Evolutionary conservation across 768 basidiomycete genomes (phyloP), one percentile per base, ranked within the genome.

Genomic region (Trametes maxima): DNA sequence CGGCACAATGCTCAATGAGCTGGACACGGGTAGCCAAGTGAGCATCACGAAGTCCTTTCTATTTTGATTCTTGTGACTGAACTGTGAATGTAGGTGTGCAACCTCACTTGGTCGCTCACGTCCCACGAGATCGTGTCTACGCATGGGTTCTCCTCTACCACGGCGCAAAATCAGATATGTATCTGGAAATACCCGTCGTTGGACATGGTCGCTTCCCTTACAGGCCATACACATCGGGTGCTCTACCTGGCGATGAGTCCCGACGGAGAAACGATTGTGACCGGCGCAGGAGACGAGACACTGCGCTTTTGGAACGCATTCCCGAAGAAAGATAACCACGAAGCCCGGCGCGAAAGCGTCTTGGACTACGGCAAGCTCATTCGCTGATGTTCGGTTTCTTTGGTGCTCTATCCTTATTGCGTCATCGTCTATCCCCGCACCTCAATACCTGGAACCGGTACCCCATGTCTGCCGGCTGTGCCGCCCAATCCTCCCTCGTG

Each of bases 101-200:
- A 98, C 77, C 85, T 98, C 57, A 92, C 94, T 62, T 98, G 95
- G 95, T 95, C 94, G 0, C 77, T 88, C 36, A 98, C 92, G 7
- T 96, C 96, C 2, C 95, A 97, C 66, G 96, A 99, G 74, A 85
- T 99, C 25, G 96, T 99, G 28, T 97, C 95, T 12, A 99, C 96
- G 0, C 96, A 99, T 67, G 96, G 96, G 1, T 99, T 94, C 77
- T 95, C 94, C 13, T 91, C 89, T 6, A 94, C 93, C 2, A 87
- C 93, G 0, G 90, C 94, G 1, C 95, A 97, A 73, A 97, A 98
- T 74, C 96, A 98, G 72, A 95, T 96, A 50, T 94, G 91, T 67
- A 91, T 94, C 60, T 94, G 94, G 94, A 89, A 89, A 71, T 98
- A 97, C 73, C 96, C 96, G 0, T 86, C 87, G 7, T 81, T 98